These are phyloP conservation scores for Opeltia flavorubescens DNA, from an alignment of 495 filamentous ascomycete genomes.

Conservation along the genomic window DNA sequence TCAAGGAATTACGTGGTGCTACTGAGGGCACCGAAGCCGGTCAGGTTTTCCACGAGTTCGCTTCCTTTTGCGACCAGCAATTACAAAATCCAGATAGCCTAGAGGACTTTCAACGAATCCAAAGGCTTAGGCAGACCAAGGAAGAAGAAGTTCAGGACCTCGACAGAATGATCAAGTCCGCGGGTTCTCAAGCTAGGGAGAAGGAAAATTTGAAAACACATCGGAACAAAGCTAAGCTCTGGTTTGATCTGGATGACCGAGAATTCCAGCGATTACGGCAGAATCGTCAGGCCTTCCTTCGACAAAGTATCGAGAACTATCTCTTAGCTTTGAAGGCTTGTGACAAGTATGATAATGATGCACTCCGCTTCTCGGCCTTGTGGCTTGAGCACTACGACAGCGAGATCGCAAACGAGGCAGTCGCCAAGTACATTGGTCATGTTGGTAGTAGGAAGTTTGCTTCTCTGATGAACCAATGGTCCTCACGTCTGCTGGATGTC, in stretches of 20 bases:
- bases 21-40: constrained; percentile 61
- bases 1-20: constrained; percentile 62
- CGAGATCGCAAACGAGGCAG: constrained; percentile 59
- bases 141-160: constrained; percentile 60
- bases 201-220: constrained; percentile 32
- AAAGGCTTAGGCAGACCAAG: constrained; percentile 68
- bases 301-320: constrained; percentile 88
- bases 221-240: constrained; percentile 57
- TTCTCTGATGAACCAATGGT: constrained; percentile 85
- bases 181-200: constrained; percentile 31
- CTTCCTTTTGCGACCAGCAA: constrained; percentile 87
- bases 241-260: constrained; percentile 76
- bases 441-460: constrained; percentile 90
- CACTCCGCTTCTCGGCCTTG: constrained; percentile 83
- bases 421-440: constrained; percentile 47
- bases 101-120: constrained; percentile 72
- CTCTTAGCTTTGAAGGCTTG: constrained; percentile 69
- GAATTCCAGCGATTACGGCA: constrained; percentile 67
- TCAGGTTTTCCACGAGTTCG: constrained; percentile 86
- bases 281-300: constrained; percentile 65
- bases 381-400: constrained; percentile 77
- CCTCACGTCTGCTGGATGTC: constrained; percentile 69
- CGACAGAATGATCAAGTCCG: constrained; percentile 36
- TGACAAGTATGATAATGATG: constrained; percentile 77
- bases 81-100: constrained; percentile 68